Base-by-base conservation (phyloP, 306 rosid genomes). In the Casuarina cunninghamiana region DNA sequence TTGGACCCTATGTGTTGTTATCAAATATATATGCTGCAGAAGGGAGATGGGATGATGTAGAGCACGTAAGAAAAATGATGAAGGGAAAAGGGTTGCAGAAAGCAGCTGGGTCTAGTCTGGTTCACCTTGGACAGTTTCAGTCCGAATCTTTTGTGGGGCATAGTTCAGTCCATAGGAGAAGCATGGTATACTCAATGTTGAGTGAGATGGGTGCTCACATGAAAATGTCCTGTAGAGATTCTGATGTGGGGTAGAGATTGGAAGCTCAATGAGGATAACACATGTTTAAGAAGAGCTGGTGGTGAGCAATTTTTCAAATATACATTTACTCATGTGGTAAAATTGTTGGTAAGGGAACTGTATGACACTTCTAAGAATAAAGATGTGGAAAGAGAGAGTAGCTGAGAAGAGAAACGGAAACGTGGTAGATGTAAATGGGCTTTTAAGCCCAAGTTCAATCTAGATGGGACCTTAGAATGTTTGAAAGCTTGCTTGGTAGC, bases 11-110 rank as follows among this genome's bases (percentile, higher is more conserved):
- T 71, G 58, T 90, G 69, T 55, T 88, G 84, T 79, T 90, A 21
- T 90, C 94, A 57, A 86, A 90, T 75, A 81, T 86, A 78, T 88
- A 84, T 71, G 94, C 88, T 74, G 75, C 89, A 61, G 81, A 81
- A 86, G 91, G 90, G 80, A 88, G 82, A 81, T 90, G 94, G 94
- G 86, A 75, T 75, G 91, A 86, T 79, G 89, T 90, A 72, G 91
- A 90, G 69, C 63, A n/a, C 62, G 91, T 84, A 65, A 90, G 94
- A 79, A 75, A 78, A 81, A 77, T 83, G 89, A 86, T 84, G 38
- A 86, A 79, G 85, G 88, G 77, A 69, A 88, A 77, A 46, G 79
- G 91, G 17, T 84, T 90, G 49, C 83, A 79, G 75, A 90, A 84
- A 77, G 87, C 72, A 79, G 79, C 76, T 57, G 89, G 86, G 5